These are phyloP conservation scores for Euphorbia neoarborescens DNA, from an alignment of 441 rosid genomes.

Conservation along the genomic window DNA sequence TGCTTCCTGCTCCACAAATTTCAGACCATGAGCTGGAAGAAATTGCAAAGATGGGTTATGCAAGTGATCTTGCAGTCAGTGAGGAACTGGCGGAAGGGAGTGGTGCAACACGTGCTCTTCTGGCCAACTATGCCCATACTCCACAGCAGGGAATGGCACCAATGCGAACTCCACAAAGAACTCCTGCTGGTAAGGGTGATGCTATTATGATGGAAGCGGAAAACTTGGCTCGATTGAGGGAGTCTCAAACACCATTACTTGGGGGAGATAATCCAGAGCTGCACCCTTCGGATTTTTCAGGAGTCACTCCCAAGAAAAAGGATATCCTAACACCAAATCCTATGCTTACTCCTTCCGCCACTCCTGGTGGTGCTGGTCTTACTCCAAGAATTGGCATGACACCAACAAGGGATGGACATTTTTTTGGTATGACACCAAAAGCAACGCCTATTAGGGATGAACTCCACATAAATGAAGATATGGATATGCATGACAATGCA, in stretches of 20 bases:
- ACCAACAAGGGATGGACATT: slow-evolving; percentile 74
- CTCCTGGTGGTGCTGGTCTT: slow-evolving; percentile 70
- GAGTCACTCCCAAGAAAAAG: slow-evolving; percentile 84
- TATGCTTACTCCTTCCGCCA: slow-evolving; percentile 74
- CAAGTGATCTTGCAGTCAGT: slow-evolving; percentile 70
- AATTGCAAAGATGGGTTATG: slow-evolving; percentile 97
- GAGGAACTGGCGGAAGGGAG: slow-evolving; percentile 86
- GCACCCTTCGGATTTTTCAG: slow-evolving; percentile 98
- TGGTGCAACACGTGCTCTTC: slow-evolving; percentile 89
- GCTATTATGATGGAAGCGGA: slow-evolving; percentile 99
- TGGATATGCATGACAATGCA: slow-evolving; percentile 67
- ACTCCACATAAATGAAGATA: slow-evolving; percentile 84
- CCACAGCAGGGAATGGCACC: slow-evolving; percentile 87
- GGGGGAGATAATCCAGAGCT: slow-evolving; percentile 97
- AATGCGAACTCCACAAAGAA: slow-evolving; percentile 81
- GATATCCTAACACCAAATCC: slow-evolving; percentile 92
- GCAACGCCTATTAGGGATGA: slow-evolving; percentile 96
- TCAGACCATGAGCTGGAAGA: slow-evolving; percentile 89
- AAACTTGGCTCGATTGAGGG: slow-evolving; percentile 85
- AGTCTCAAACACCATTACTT: slow-evolving; percentile 93
- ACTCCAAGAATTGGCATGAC: slow-evolving; percentile 92
- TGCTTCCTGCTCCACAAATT: slow-evolving; percentile 97
- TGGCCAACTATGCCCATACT: slow-evolving; percentile 85
- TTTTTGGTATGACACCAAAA: slow-evolving; percentile 75
- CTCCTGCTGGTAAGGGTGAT: slow-evolving; percentile 95